phyloP scores from a whole-genome alignment of 2,329 filamentous ascomycete species.

The Nigrograna mackinnonii region DNA sequence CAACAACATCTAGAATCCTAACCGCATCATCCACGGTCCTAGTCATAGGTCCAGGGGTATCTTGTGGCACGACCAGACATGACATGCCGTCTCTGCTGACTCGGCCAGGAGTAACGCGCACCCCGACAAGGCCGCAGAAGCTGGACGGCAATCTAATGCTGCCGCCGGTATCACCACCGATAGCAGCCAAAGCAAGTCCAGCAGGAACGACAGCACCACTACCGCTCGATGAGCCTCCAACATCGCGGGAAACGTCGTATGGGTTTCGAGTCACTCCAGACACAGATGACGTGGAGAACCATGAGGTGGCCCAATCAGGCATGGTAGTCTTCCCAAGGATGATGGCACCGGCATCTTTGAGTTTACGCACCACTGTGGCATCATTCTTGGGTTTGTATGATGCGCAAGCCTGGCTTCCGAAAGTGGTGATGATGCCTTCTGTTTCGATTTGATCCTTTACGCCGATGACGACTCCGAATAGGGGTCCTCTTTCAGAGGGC shows the following conservation, averaged over 20 bases:
- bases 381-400: constrained; percentile 37
- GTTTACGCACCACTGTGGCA: constrained; percentile 58
- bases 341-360: constrained; percentile 61
- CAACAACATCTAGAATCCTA: constrained; percentile 58
- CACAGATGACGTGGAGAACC: constrained; percentile 52
- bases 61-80: constrained; percentile 58
- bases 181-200: constrained; percentile 57
- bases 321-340: constrained; percentile 66
- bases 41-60: constrained; percentile 58
- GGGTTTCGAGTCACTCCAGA: constrained; percentile 64
- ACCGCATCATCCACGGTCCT: constrained; percentile 58
- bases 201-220: constrained; percentile 60
- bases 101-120: constrained; percentile 61
- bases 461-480: constrained; percentile 64
- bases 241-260: constrained; percentile 25
- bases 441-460: constrained; percentile 67
- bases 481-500: constrained; percentile 53
- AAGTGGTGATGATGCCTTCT: constrained; percentile 60
- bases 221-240: constrained; percentile 60
- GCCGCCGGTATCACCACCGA: constrained; percentile 64
- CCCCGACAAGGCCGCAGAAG: constrained; percentile 62
- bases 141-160: constrained; percentile 61
- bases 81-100: constrained; percentile 63
- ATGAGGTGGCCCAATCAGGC: constrained; percentile 63
- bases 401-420: constrained; percentile 42